These are phyloP conservation scores for Amanita muscaria DNA, from an alignment of 768 basidiomycete species.

Conservation along the genomic window DNA sequence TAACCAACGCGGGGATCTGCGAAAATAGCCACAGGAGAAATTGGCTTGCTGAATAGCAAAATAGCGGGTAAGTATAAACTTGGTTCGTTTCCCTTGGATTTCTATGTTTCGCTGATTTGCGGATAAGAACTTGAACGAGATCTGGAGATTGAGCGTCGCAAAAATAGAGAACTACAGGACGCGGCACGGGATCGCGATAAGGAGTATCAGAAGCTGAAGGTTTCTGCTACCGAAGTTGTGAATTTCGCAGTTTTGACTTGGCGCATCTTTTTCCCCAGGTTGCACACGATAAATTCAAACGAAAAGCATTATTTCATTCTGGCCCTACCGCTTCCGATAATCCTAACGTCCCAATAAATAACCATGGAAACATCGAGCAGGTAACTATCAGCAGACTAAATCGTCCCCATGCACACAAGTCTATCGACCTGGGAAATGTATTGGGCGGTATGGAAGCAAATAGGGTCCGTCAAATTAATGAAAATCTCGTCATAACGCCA, in stretches of 20 bases:
- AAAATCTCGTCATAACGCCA: background rate
- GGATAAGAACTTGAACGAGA: slow-evolving; percentile 66
- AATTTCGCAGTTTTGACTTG: too few relatives aligned
- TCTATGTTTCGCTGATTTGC: slow-evolving; percentile 3
- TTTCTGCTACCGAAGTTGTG: background rate
- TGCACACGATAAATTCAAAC: slow-evolving; percentile 77
- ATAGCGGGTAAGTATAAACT: slow-evolving; percentile 52
- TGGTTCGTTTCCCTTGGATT: background rate
- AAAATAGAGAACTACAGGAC: slow-evolving; percentile 66
- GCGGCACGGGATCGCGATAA: slow-evolving; percentile 69
- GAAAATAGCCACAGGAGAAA: slow-evolving; percentile 66
- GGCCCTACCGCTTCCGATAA: slow-evolving; percentile 14
- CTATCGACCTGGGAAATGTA: slow-evolving; percentile 43
- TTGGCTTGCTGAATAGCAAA: slow-evolving; percentile 62
- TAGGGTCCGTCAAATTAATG: slow-evolving; percentile 34
- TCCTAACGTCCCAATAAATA: slow-evolving; percentile 9
- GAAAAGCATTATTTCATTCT: slow-evolving; percentile 61
- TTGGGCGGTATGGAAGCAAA: slow-evolving; percentile 59
- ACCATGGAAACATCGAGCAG: slow-evolving; percentile 12
- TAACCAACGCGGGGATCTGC: too few relatives aligned
- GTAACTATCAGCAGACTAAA: slow-evolving; percentile 17
- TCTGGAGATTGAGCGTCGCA: slow-evolving; percentile 70
- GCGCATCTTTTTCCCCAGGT: slow-evolving; percentile 28
- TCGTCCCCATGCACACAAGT: slow-evolving; percentile 13
- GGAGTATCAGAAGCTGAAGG: slow-evolving; percentile 81